A percentile compares a stretch with the other conserved stretches of the same genome.
phyloP scores from a whole-genome alignment of 192 early-diverging fungal species.

The Oehlia diaphana region DNA sequence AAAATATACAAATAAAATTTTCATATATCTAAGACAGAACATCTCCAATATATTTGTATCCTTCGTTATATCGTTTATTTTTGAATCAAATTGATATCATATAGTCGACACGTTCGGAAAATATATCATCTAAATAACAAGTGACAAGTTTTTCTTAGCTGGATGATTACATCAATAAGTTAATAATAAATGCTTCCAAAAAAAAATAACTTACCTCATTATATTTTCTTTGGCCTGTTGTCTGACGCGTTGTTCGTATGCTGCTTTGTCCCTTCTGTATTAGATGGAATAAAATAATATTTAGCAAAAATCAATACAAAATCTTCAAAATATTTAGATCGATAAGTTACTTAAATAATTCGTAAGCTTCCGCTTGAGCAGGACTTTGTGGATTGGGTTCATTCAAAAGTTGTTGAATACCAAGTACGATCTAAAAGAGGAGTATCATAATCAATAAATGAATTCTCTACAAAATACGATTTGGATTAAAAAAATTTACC shows the following conservation, averaged over 20 bases:
- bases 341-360: slow-evolving; percentile 34
- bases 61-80: too few species aligned
- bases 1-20: too few species aligned
- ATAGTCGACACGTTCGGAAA: too few species aligned
- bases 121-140: too few species aligned
- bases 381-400: not conserved
- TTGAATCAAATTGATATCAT: too few species aligned
- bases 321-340: not conserved
- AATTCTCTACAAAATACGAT: too few species aligned
- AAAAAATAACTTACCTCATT: not conserved
- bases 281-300: too few species aligned
- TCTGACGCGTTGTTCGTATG: slow-evolving; percentile 58
- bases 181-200: not conserved
- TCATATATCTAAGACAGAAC: too few species aligned
- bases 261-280: slow-evolving; percentile 47
- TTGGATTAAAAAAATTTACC: slow-evolving; percentile 34
- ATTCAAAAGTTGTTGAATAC: not conserved
- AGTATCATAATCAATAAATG: not conserved
- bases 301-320: not conserved
- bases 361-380: slow-evolving; percentile 40
- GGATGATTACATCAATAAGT: not conserved
- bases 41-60: too few species aligned
- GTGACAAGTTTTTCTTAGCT: not conserved
- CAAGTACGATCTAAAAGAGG: not conserved
- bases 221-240: slow-evolving; percentile 54